Conservation (phyloP, 2,329 filamentous ascomycete genomes). For the Arachnomyces sp. region DNA sequence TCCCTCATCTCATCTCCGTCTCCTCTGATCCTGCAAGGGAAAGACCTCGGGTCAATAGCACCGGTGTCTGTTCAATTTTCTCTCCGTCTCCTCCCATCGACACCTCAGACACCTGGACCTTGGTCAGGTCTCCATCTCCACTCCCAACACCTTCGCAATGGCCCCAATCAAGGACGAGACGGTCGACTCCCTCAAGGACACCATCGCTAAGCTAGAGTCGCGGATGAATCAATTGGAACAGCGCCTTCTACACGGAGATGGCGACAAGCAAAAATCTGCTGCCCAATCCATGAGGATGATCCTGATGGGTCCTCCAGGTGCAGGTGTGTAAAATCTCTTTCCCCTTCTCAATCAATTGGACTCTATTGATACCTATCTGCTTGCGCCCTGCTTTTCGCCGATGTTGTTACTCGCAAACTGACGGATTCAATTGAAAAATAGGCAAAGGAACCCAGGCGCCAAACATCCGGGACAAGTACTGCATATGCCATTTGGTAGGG, state of each 20-base stretch:
- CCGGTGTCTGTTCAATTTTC: slow-evolving; percentile 1
- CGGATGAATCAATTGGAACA: slow-evolving; percentile 79
- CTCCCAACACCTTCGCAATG: slow-evolving; percentile 51
- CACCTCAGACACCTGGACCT: slow-evolving; percentile 14
- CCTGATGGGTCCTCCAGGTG: slow-evolving; percentile 92
- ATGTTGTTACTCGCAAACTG: not conserved
- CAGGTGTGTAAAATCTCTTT: slow-evolving; percentile 56
- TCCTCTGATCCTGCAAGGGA: too few species aligned
- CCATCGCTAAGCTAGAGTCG: slow-evolving; percentile 73
- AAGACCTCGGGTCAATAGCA: too few species aligned
- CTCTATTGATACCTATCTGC: too few species aligned
- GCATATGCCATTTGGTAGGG: slow-evolving; percentile 88
- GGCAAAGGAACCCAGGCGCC: slow-evolving; percentile 98
- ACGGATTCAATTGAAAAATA: slow-evolving; percentile 33
- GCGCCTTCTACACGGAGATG: slow-evolving; percentile 50
- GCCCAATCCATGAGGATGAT: slow-evolving; percentile 81
- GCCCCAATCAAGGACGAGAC: slow-evolving; percentile 74
- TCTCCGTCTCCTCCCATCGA: slow-evolving; percentile 1
- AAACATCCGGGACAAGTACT: slow-evolving; percentile 96
- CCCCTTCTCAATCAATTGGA: slow-evolving; percentile 2
- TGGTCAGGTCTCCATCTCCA: slow-evolving; percentile 18
- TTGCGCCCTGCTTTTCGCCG: slow-evolving; percentile 5
- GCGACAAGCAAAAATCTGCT: slow-evolving; percentile 41
- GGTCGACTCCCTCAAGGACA: slow-evolving; percentile 73
- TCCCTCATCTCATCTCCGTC: slow-evolving; percentile 9